Conservation (phyloP, 2,329 filamentous ascomycete genomes). For the Scytalidium sp. region DNA sequence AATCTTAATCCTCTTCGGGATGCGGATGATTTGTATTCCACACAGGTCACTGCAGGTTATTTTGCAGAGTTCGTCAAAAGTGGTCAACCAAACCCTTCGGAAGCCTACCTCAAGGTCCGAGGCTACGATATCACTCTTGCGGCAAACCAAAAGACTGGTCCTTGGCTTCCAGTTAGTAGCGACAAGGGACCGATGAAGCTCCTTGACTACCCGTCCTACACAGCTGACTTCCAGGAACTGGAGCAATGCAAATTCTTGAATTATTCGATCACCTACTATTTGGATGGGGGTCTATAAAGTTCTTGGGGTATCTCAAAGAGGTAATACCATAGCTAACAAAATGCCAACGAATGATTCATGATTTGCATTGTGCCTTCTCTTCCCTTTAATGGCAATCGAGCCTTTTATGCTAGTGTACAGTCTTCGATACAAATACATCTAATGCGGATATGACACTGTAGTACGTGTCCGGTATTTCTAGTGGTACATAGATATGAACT, state of each 20-base stretch:
- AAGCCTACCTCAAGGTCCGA: slow-evolving; percentile 38
- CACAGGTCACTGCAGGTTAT: slow-evolving; percentile 43
- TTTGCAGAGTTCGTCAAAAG: slow-evolving; percentile 45
- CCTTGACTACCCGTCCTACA: slow-evolving; percentile 41
- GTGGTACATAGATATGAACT: neutral
- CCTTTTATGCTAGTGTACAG: no score
- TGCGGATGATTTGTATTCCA: slow-evolving; percentile 39
- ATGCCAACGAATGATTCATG: no score
- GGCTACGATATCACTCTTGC: slow-evolving; percentile 41
- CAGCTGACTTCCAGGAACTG: slow-evolving; percentile 40
- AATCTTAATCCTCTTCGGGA: slow-evolving; percentile 40
- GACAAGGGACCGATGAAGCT: slow-evolving; percentile 37
- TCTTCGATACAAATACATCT: no score
- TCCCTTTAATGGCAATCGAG: no score
- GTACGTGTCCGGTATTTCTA: neutral
- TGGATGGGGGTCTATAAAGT: slow-evolving; percentile 22
- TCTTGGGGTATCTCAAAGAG: no score
- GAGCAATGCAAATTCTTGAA: slow-evolving; percentile 44
- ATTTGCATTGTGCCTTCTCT: neutral
- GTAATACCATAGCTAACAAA: no score
- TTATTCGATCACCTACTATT: slow-evolving; percentile 38
- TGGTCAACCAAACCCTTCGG: slow-evolving; percentile 42
- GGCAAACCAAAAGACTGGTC: slow-evolving; percentile 35
- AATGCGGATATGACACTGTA: no score
- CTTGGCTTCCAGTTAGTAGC: slow-evolving; percentile 36